Base-by-base conservation (phyloP, 2,329 filamentous ascomycete genomes). In the Trichoderma oligosporum region DNA sequence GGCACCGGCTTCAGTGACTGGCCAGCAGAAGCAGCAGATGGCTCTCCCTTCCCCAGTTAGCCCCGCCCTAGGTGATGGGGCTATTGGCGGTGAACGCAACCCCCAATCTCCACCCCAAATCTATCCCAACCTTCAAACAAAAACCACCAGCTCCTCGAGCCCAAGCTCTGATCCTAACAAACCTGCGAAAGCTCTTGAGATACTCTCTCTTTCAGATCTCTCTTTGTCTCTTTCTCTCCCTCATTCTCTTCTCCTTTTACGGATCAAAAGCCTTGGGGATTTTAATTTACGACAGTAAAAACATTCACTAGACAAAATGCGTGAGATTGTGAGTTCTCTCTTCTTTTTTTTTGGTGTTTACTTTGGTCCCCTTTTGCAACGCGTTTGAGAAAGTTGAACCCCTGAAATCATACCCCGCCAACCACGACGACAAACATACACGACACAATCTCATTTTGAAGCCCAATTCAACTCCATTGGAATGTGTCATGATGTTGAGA, bases 251-350 rank as follows among this genome's bases (percentile, higher is more conserved):
- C 63, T 60, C 57, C 33, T 49, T 62, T n/a, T n/a, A n/a, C n/a
- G n/a, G n/a, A n/a, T n/a, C n/a, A n/a, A 20, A 20, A 22, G 11
- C 16, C 9, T n/a, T 25, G 8, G 41, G 25, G 41, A 45, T 25
- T 45, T 45, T 44, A 45, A 64, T 61, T 64, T 63, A 60, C 64
- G 55, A 65, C 61, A 58, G 64, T 64, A 58, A 65, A 57, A 62
- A 25, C 49, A 42, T 38, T n/a, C 60, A 60, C 64, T 62, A 67
- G 66, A 70, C 75, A 84, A 74, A 66, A 86, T 86, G 83, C 83
- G 83, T 80, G 83, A 86, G 76, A 86, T 86, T 76, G 84, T 87
- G 77, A 75, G 82, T 84, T 41, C 46, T 49, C 18, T 39, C 6
- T 24, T 18, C 42, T 33, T 24, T n/a, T 36, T 31, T 22, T 38